These are phyloP conservation scores for Fagopyrum tataricum DNA, from an alignment of 148 eudicot genomes.

Conservation along the genomic window DNA sequence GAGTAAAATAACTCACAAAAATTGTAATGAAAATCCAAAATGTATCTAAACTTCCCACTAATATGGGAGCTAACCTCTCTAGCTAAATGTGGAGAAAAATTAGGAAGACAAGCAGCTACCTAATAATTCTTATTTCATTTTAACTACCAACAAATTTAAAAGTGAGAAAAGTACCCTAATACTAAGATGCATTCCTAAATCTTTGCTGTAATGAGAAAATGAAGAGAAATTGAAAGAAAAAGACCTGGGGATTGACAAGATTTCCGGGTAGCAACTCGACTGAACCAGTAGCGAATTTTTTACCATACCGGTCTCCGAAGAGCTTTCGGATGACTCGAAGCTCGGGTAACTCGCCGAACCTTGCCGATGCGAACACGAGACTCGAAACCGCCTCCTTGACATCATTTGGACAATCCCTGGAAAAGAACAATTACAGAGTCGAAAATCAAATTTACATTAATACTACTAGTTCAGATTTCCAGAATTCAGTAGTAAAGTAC, in stretches of 20 bases:
- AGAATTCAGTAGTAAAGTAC: slow-evolving; percentile 19
- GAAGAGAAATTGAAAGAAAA: neutral
- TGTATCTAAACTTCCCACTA: neutral
- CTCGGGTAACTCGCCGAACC: slow-evolving; percentile 72
- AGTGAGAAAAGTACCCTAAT: neutral
- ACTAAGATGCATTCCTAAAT: neutral
- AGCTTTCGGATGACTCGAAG: slow-evolving; percentile 50
- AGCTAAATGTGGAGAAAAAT: slow-evolving; percentile 6
- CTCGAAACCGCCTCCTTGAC: slow-evolving; percentile 73
- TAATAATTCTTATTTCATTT: neutral
- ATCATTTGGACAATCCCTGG: slow-evolving; percentile 70
- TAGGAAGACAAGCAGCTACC: neutral
- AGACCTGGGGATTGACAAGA: slow-evolving; percentile 58
- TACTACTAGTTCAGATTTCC: neutral
- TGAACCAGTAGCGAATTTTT: slow-evolving; percentile 31
- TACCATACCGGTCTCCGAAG: slow-evolving; percentile 68
- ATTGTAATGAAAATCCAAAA: neutral
- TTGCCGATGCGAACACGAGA: slow-evolving; percentile 69
- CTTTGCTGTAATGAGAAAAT: too few relatives aligned
- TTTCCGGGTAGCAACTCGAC: slow-evolving; percentile 66
- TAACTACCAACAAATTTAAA: neutral
- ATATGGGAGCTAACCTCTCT: neutral
- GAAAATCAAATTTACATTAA: neutral
- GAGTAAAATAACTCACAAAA: neutral
- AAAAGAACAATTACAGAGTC: neutral